Conservation (phyloP, 129 eudicot species). For the Escallonia herrerae region DNA sequence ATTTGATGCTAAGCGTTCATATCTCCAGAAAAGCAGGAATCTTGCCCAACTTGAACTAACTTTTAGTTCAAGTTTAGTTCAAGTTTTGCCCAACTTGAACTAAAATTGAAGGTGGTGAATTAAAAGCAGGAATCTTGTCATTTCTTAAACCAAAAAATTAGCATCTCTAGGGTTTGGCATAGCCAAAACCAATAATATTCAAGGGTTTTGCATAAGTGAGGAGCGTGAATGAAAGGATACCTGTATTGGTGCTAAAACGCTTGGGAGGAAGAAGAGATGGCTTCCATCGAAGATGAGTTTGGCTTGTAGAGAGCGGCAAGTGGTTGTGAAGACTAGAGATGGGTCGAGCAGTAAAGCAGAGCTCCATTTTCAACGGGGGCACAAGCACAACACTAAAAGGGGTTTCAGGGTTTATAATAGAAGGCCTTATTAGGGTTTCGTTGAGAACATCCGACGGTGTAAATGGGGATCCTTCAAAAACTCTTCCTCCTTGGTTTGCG, state of each 20-base stretch:
- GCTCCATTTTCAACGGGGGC: slow-evolving; percentile 21
- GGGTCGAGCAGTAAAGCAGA: slow-evolving; percentile 22
- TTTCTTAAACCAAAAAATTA: not conserved
- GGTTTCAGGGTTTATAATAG: no score
- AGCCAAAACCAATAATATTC: not conserved
- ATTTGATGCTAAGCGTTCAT: no score
- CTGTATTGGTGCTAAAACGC: slow-evolving; percentile 20
- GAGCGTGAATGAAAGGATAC: slow-evolving; percentile 10
- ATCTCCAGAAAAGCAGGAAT: not conserved
- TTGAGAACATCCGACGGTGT: no score
- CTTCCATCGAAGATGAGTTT: slow-evolving; percentile 11
- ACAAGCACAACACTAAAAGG: no score
- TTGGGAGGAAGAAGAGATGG: slow-evolving; percentile 22
- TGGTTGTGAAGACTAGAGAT: slow-evolving; percentile 12
- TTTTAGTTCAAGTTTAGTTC: not conserved
- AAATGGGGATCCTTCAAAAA: no score
- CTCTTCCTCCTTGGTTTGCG: no score
- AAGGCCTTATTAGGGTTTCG: no score
- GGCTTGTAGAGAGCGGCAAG: not conserved
- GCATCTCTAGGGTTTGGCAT: not conserved
- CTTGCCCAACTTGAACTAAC: not conserved
- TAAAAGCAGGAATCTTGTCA: not conserved
- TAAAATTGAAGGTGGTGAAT: not conserved
- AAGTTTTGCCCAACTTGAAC: not conserved
- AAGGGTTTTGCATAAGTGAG: slow-evolving; percentile 7